phyloP scores from a whole-genome alignment of 2,329 filamentous ascomycete genomes.

The Sclerotinia sclerotiorum region DNA sequence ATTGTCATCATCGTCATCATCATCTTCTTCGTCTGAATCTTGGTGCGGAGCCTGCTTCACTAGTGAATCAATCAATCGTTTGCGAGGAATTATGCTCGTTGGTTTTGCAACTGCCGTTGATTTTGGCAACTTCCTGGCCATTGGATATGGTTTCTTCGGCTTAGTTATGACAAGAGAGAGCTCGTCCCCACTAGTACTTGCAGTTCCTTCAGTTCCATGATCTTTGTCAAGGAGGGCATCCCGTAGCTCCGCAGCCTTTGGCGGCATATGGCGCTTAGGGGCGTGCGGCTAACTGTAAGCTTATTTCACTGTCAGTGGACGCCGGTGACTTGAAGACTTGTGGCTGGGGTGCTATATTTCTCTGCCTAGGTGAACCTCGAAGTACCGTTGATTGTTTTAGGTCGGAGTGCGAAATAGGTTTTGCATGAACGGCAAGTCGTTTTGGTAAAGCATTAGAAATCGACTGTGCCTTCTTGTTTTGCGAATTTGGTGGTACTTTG shows the following conservation, averaged over 20 bases:
- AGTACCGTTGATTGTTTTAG: not conserved
- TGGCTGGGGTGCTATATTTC: not conserved
- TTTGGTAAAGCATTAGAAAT: not conserved
- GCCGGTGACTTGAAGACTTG: not conserved
- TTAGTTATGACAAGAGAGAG: slow-evolving; percentile 13
- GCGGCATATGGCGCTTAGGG: slow-evolving; percentile 26
- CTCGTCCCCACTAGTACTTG: slow-evolving; percentile 11
- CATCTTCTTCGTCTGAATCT: slow-evolving; percentile 19
- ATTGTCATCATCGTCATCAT: slow-evolving; percentile 9
- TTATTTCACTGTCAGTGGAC: not conserved
- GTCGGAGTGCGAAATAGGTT: not conserved
- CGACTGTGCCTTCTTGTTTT: not conserved
- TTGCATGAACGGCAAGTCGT: not conserved
- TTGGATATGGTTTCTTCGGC: slow-evolving; percentile 7
- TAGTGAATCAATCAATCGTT: slow-evolving; percentile 41
- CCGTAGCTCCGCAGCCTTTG: slow-evolving; percentile 37
- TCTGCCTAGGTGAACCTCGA: not conserved
- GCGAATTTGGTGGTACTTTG: slow-evolving; percentile 22
- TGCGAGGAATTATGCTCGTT: slow-evolving; percentile 28
- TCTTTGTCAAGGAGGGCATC: slow-evolving; percentile 1
- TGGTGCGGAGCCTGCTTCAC: slow-evolving; percentile 35
- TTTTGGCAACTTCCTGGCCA: slow-evolving; percentile 21
- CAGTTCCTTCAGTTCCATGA: not conserved
- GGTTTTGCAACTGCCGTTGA: slow-evolving; percentile 29
- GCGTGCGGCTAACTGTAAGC: not conserved